Conservation (phyloP, 345 rosid species). For the Rhizophora apiculata region DNA sequence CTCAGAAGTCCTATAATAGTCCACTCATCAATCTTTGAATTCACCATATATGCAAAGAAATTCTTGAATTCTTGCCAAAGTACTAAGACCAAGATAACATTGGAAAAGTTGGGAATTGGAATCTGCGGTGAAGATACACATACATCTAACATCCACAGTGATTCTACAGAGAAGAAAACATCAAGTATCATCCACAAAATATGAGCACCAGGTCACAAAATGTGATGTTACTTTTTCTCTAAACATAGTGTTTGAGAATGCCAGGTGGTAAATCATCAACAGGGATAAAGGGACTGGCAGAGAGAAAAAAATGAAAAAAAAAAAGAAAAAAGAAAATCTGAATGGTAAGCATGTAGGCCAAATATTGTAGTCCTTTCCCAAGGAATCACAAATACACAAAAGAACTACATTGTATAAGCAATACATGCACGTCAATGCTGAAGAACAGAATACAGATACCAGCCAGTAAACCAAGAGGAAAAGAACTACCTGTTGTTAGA, state of each 20-base stretch:
- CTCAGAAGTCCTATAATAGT: too few species aligned
- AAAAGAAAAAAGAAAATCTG: not conserved
- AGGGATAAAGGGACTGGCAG: not conserved
- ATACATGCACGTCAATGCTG: not conserved
- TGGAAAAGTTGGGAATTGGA: too few species aligned
- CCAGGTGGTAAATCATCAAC: not conserved
- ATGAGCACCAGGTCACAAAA: too few species aligned
- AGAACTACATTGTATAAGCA: not conserved
- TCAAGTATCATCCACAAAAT: too few species aligned
- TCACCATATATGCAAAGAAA: too few species aligned
- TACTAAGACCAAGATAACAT: too few species aligned
- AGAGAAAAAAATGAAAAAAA: not conserved
- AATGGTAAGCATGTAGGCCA: not conserved
- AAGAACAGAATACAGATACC: not conserved
- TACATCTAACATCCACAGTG: too few species aligned
- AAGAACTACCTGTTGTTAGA: slow-evolving; percentile 56
- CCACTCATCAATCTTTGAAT: too few species aligned
- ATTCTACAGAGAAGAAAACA: too few species aligned
- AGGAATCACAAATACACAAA: not conserved
- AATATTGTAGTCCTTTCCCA: not conserved
- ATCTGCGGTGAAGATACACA: too few species aligned
- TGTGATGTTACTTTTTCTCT: too few species aligned
- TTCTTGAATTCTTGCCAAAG: too few species aligned
- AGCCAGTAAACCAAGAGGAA: not conserved
- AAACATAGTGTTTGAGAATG: not conserved